A percentile compares a stretch with the other conserved stretches of the same genome.
Conservation (phyloP, 2,329 filamentous ascomycete genomes). For the Colletotrichum spinosum region DNA sequence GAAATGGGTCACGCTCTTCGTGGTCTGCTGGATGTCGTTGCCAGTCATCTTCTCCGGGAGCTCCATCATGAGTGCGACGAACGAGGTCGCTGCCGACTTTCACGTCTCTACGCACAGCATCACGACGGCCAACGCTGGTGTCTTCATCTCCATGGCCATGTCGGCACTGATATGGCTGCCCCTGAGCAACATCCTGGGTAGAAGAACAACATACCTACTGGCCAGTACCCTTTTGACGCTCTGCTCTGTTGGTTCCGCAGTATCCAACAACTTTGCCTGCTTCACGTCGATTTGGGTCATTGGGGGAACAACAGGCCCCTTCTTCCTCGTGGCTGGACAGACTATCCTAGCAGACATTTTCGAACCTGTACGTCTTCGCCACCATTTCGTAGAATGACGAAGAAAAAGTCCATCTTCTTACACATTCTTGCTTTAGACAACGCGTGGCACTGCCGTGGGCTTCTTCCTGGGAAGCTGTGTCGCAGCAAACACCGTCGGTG, state of each 20-base stretch:
- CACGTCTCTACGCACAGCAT: slow-evolving; percentile 75
- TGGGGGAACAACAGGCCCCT: slow-evolving; percentile 34
- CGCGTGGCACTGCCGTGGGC: slow-evolving; percentile 34
- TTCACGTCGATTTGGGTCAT: slow-evolving; percentile 55
- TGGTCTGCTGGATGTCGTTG: slow-evolving; percentile 41
- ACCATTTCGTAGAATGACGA: no score
- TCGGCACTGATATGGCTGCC: slow-evolving; percentile 79
- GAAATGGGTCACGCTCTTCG: slow-evolving; percentile 38
- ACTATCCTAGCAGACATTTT: slow-evolving; percentile 38
- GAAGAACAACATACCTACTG: slow-evolving; percentile 49
- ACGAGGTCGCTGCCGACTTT: slow-evolving; percentile 77
- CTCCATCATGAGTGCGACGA: slow-evolving; percentile 77
- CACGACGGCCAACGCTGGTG: slow-evolving; percentile 80
- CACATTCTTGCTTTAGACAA: slow-evolving; percentile 19
- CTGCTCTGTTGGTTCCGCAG: slow-evolving; percentile 78
- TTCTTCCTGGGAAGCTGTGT: slow-evolving; percentile 38
- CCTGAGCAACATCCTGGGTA: slow-evolving; percentile 59
- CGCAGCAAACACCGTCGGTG: slow-evolving; percentile 34
- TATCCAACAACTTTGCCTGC: slow-evolving; percentile 75
- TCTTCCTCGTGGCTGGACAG: slow-evolving; percentile 36
- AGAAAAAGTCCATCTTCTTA: no score
- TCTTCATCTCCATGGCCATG: slow-evolving; percentile 79
- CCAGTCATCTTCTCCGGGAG: slow-evolving; percentile 84
- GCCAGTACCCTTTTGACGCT: slow-evolving; percentile 73
- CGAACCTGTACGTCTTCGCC: slow-evolving; percentile 22